Base-by-base conservation (phyloP, 2,329 filamentous ascomycete species). In the Elsinoe ampelina region DNA sequence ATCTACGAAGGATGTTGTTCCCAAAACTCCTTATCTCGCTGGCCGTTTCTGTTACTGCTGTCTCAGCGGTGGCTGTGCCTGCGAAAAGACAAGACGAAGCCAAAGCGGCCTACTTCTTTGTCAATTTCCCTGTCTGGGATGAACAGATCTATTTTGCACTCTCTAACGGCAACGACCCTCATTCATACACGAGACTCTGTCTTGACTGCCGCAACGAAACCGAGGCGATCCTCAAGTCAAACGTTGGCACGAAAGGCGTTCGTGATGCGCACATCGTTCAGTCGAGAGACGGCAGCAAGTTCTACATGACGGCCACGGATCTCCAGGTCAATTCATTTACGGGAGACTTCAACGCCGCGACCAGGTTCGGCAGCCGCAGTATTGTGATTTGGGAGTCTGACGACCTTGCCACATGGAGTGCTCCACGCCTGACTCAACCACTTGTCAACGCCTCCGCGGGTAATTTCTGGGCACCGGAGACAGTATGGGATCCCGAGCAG, bases 111-210 rank as follows among this genome's bases (percentile, higher is more conserved):
- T 61, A 61, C 52, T 57, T 61, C 30, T 54, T 60, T n/a, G 58
- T 59, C n/a, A 59, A 54, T 19, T 61, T 63, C 65, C 8, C 67
- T 64, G 1, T 71, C 62, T 50, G 61, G 66, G 1, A 61, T 70
- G 64, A 50, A 51, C 70, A 57, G n/a, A 60, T 61, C 39, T 60
- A 61, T 34, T 54, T 57, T 42, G 59, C 55, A 12, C 58, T 61
- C 4, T 60, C 58, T 11, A 54, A 59, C n/a, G 58, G 60, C 58
- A 61, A 60, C 38, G 55, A 61, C 34, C 50, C 60, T 7, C 58
- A 60, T 39, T 60, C 60, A 5, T 61, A 58, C 54, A 26, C 20
- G 5, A 55, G 57, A 35, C 51, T 61, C 13, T 52, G 48, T 20
- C 15, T 52, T 5, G 48, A 52, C 48, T 52, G 48, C 48, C 12